Percentiles rank a stretch among this genome's conserved stretches.
Evolutionary conservation across 2,329 filamentous ascomycete species (phyloP).

Genomic region (Cladosporium austrohemisphaericum): DNA sequence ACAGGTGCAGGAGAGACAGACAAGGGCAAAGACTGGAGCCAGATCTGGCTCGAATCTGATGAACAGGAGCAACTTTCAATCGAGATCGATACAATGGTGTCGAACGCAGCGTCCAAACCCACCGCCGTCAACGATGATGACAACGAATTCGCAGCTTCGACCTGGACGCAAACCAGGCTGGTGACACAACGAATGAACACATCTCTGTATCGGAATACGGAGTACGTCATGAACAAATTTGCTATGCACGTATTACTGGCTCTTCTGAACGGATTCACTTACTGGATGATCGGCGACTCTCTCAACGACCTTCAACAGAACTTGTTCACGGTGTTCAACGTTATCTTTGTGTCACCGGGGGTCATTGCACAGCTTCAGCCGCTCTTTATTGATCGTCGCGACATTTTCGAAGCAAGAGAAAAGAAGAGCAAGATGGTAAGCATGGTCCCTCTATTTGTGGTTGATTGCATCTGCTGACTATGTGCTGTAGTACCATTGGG

Average conservation of each 20-base stretch:
- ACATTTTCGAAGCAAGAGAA: slow-evolving; percentile 58
- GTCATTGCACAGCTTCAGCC: slow-evolving; percentile 58
- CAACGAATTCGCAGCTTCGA: slow-evolving; percentile 43
- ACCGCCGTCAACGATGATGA: slow-evolving; percentile 40
- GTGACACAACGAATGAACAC: slow-evolving; percentile 51
- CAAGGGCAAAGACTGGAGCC: slow-evolving; percentile 42
- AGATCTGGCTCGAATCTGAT: slow-evolving; percentile 37
- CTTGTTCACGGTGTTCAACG: slow-evolving; percentile 34
- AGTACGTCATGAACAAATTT: slow-evolving; percentile 64
- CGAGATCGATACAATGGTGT: slow-evolving; percentile 41
- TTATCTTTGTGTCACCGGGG: slow-evolving; percentile 37
- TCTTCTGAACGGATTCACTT: slow-evolving; percentile 48
- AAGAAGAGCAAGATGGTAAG: slow-evolving; percentile 56
- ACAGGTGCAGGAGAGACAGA: slow-evolving; percentile 39
- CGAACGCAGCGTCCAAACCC: slow-evolving; percentile 33
- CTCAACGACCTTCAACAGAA: slow-evolving; percentile 36
- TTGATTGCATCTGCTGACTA: slow-evolving; percentile 32
- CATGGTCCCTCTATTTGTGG: neutral
- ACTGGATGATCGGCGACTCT: slow-evolving; percentile 42
- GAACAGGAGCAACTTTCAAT: slow-evolving; percentile 36
- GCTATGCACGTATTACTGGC: slow-evolving; percentile 51
- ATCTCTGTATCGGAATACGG: slow-evolving; percentile 62
- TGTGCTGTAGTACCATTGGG: slow-evolving; percentile 60
- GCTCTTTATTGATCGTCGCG: slow-evolving; percentile 55
- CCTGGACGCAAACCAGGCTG: slow-evolving; percentile 39